These are phyloP conservation scores for Priceomyces haplophilus DNA, from an alignment of 805 yeast genomes.

Conservation along the genomic window DNA sequence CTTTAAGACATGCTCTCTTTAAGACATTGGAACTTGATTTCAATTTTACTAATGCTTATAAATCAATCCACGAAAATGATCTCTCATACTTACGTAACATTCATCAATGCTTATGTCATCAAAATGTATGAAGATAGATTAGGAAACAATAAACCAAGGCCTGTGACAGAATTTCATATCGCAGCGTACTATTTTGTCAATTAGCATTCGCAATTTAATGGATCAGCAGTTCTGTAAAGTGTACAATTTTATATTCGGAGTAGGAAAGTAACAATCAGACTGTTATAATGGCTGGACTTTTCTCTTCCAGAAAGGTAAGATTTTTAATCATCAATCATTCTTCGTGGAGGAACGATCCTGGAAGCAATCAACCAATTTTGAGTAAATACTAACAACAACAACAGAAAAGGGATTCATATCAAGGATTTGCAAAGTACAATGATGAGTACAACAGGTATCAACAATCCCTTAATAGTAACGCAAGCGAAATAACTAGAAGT, in stretches of 20 bases:
- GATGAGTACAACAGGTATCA: slow-evolving; percentile 23
- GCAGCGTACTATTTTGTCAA: slow-evolving; percentile 1
- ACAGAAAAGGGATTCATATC: slow-evolving; percentile 20
- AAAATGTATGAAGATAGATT: no score
- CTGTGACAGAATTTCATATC: slow-evolving; percentile 1
- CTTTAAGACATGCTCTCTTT: no score
- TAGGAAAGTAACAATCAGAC: no score
- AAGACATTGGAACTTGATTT: no score
- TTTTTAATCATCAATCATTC: background rate
- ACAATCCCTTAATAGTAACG: slow-evolving; percentile 18
- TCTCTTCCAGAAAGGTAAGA: slow-evolving; percentile 9
- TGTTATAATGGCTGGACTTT: slow-evolving; percentile 5
- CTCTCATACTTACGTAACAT: no score
- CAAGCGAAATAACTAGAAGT: slow-evolving; percentile 16
- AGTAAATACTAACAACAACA: slow-evolving; percentile 8
- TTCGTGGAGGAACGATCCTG: background rate
- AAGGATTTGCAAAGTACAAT: slow-evolving; percentile 34
- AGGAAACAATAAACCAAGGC: background rate
- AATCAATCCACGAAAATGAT: no score
- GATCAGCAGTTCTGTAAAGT: background rate
- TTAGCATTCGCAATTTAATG: background rate
- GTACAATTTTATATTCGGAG: no score
- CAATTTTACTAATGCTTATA: no score
- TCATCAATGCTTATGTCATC: no score
- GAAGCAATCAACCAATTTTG: background rate